phyloP scores from a whole-genome alignment of 1,284 basidiomycete species.

The Ceratobasidium sp. region DNA sequence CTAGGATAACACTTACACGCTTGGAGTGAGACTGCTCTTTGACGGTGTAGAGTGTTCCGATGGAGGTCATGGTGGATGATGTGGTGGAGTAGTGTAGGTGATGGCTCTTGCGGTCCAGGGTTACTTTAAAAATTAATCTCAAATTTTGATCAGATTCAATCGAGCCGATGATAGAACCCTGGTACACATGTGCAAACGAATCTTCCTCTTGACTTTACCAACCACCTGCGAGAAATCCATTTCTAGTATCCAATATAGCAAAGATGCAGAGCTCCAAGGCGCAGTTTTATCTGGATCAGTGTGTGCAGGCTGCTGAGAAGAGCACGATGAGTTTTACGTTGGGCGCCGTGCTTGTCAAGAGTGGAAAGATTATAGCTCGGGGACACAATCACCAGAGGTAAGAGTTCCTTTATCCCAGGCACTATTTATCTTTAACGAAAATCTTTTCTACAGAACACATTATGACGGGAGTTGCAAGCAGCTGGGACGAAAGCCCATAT shows the following conservation, averaged over 20 bases:
- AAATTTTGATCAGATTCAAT: constrained; percentile 40
- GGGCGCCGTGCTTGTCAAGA: constrained; percentile 67
- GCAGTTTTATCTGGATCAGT: constrained; percentile 52
- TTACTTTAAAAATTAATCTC: constrained; percentile 40
- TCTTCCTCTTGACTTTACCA: constrained; percentile 11
- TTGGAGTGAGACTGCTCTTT: constrained; percentile 59
- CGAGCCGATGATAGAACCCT: constrained; percentile 24
- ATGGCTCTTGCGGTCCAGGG: constrained; percentile 33
- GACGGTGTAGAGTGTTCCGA: constrained; percentile 70
- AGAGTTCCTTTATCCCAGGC: neutral
- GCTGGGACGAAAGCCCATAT: constrained; percentile 62
- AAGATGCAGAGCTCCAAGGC: constrained; percentile 39
- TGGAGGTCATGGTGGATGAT: constrained; percentile 58
- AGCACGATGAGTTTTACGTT: constrained; percentile 66
- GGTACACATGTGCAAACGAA: constrained; percentile 34
- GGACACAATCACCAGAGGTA: constrained; percentile 63
- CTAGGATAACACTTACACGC: constrained; percentile 59
- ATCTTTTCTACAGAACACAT: constrained; percentile 55
- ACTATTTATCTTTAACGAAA: neutral
- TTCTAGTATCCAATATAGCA: neutral
- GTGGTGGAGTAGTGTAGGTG: constrained; percentile 16
- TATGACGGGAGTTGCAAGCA: constrained; percentile 60
- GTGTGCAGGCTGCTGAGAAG: constrained; percentile 63
- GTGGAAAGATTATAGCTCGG: constrained; percentile 65
- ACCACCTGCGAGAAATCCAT: neutral